Base-by-base conservation (phyloP, 169 alveolate genomes). In the Pseudocohnilembus persalinus region DNA sequence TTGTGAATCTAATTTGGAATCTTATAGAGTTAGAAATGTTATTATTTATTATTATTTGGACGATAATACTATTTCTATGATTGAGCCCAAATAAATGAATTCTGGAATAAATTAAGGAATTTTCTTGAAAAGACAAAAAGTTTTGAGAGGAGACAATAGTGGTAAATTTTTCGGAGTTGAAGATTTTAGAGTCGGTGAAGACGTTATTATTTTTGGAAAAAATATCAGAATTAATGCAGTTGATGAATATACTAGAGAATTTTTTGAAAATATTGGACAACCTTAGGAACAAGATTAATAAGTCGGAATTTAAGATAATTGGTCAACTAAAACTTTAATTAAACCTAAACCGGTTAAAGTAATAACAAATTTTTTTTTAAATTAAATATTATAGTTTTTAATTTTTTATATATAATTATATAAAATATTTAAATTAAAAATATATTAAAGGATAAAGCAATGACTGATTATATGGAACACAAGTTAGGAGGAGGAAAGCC, bases 31-130 rank as follows among this genome's bases (percentile, higher is more conserved):
- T 27, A 83, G 97, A 68, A 89, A 88, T 27, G 78, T 93, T 63
- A 89, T 85, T 63, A 76, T 96, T 32, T 85, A 81, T 77, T 96
- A 93, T 90, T 95, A 93, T 92, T 86, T 96, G 31, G 97, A 94
- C 87, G 98, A 95, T 90, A 94, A 93, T 77, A 88, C 97, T 0
- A 76, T 96, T 35, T 88, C 82, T 30, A 92, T 96, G 4, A 91
- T 78, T 76, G 97, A 96, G 87, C 94, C 96, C 1, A 91, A 91
- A 76, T 87, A 91, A 83, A 94, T 89, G 83, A 96, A 95, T 86
- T 84, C 95, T 76, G 97, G 98, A 75, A 92, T 93, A 73, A 96
- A 95, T 20, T 92, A 95, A 35, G 98, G 98, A 30, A 93, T 92
- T 1, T 93, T 95, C 78, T 84, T 96, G n/a, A 92, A 89, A 88